These are phyloP conservation scores for Irpex sp. DNA, from an alignment of 1,284 basidiomycete species.

Conservation along the genomic window DNA sequence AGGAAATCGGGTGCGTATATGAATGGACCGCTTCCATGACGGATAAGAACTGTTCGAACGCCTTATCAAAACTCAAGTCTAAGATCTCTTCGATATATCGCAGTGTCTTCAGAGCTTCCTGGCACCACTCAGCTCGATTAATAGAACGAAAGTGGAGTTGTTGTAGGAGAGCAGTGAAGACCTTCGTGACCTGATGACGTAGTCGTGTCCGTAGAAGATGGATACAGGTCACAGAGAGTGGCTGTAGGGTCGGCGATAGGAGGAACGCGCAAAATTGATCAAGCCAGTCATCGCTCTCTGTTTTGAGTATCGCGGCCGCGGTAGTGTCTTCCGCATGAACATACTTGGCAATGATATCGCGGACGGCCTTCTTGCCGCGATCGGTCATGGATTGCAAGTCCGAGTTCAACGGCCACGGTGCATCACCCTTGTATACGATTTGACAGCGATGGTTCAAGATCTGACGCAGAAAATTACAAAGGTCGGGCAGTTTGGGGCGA, in stretches of 20 bases:
- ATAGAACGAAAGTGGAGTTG: too few relatives aligned
- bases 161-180: too few relatives aligned
- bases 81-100: too few relatives aligned
- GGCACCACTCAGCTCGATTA: too few relatives aligned
- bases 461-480: neutral
- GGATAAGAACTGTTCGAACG: too few relatives aligned
- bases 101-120: too few relatives aligned
- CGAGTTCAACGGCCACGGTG: neutral
- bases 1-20: too few relatives aligned
- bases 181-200: too few relatives aligned
- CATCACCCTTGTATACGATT: neutral
- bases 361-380: neutral
- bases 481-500: neutral
- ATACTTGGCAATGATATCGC: neutral
- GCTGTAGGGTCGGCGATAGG: neutral
- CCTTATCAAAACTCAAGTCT: too few relatives aligned
- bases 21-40: too few relatives aligned
- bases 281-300: neutral
- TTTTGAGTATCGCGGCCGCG: too few relatives aligned
- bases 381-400: neutral
- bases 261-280: neutral
- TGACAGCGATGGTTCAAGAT: neutral
- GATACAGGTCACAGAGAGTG: neutral
- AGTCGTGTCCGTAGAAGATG: neutral
- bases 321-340: neutral